Conservation (phyloP, 2,329 filamentous ascomycete species). For the Aspergillus hiratsukae region DNA sequence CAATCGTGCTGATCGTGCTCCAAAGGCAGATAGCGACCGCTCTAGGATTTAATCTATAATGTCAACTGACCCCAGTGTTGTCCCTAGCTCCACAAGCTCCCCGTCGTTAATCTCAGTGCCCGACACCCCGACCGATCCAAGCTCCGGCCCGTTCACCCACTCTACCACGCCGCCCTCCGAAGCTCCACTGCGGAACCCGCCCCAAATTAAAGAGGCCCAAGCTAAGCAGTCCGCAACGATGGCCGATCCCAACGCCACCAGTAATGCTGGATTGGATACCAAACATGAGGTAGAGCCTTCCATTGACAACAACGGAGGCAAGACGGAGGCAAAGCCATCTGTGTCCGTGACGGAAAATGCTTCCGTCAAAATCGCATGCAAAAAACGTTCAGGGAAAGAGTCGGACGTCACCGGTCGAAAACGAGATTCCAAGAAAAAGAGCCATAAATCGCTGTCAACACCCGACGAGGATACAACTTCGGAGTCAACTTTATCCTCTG, state of each 20-base stretch:
- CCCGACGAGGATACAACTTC: slow-evolving; percentile 21
- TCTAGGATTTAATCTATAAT: slow-evolving; percentile 2
- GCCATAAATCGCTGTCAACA: slow-evolving; percentile 17
- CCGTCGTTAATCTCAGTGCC: slow-evolving; percentile 8
- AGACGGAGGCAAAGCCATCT: slow-evolving; percentile 19
- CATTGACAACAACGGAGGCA: slow-evolving; percentile 23
- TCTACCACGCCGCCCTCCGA: slow-evolving; percentile 17
- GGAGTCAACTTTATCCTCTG: slow-evolving; percentile 15
- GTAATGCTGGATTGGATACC: slow-evolving; percentile 18
- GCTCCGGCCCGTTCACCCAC: slow-evolving; percentile 18
- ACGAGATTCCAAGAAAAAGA: slow-evolving; percentile 20
- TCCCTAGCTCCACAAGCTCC: slow-evolving; percentile 2
- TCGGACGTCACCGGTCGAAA: slow-evolving; percentile 16
- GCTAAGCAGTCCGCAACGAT: slow-evolving; percentile 16
- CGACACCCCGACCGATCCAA: slow-evolving; percentile 18
- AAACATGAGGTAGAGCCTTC: slow-evolving; percentile 29
- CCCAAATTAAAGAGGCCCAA: slow-evolving; percentile 2
- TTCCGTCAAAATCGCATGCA: slow-evolving; percentile 26
- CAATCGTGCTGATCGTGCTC: background rate
- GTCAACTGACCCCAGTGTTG: slow-evolving; percentile 7
- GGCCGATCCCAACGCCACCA: slow-evolving; percentile 24
- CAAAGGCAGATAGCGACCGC: background rate
- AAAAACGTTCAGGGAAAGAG: slow-evolving; percentile 25
- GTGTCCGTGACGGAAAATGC: slow-evolving; percentile 21
- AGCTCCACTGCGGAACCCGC: slow-evolving; percentile 19